These are phyloP conservation scores for Mallotus japonicus DNA, from an alignment of 441 rosid genomes.

Conservation along the genomic window DNA sequence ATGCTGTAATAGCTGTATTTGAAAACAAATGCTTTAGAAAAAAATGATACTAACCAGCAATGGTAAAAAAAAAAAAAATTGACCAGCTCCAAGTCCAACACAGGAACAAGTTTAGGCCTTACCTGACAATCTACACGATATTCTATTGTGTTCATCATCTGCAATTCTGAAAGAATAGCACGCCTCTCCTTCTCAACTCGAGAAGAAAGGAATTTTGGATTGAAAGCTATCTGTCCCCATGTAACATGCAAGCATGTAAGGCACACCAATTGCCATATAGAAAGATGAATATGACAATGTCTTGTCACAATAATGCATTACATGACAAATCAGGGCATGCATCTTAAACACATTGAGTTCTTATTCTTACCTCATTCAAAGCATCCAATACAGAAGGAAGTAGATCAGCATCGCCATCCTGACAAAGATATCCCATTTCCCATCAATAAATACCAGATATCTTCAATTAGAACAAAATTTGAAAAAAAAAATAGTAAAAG, in stretches of 20 bases:
- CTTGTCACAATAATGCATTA: neutral
- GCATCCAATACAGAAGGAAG: slow-evolving; percentile 92
- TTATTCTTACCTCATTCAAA: slow-evolving; percentile 75
- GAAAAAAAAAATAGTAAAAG: neutral
- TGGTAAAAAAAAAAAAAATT: slow-evolving; percentile 17
- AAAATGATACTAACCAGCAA: slow-evolving; percentile 10
- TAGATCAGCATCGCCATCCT: slow-evolving; percentile 83
- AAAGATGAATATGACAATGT: neutral
- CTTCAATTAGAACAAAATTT: neutral
- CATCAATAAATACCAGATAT: slow-evolving; percentile 26
- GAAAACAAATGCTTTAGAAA: slow-evolving; percentile 28
- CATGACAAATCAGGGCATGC: slow-evolving; percentile 8
- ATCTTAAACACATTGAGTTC: slow-evolving; percentile 9
- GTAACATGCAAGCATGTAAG: slow-evolving; percentile 19
- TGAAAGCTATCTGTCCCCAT: slow-evolving; percentile 80
- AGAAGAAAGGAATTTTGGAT: slow-evolving; percentile 91
- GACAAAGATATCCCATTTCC: slow-evolving; percentile 36
- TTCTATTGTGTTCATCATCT: slow-evolving; percentile 99
- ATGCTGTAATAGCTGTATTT: slow-evolving; percentile 79
- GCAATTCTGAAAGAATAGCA: slow-evolving; percentile 98
- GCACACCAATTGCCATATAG: slow-evolving; percentile 6
- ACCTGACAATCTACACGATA: slow-evolving; percentile 99
- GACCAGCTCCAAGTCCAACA: slow-evolving; percentile 9
- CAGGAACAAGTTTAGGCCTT: slow-evolving; percentile 18
- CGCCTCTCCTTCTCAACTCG: slow-evolving; percentile 98